Evolutionary conservation across 257 asterid genomes (phyloP), one percentile per base, ranked within the genome.

Genomic region (Petunia secreta): DNA sequence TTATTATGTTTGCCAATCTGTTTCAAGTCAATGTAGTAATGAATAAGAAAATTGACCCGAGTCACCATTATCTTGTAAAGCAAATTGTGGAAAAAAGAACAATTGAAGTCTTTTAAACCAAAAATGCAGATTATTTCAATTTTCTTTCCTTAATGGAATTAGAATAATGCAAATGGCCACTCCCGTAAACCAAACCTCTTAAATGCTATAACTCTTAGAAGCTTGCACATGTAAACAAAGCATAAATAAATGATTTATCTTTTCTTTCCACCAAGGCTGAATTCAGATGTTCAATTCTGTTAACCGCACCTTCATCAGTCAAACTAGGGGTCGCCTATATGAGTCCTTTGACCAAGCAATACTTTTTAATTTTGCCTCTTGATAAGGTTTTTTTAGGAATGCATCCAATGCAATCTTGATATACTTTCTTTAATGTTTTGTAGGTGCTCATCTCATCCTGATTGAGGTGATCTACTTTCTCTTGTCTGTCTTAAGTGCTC

Each of bases 21-120:
- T 69, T 46, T 69, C 77, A 44, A 46, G 59, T 46, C 77, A 69
- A 69, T 46, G 77, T 44, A 48, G 41, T 69, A 25, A 48, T 10
- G 59, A 68, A 69, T 46, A 69, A 25, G 40, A 69, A 69, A 69
- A 44, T 11, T 46, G 43, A 69, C 10, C 54, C 77, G 16, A 46
- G 7, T 10, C 46, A 9, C 16, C 46, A 25, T 44, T 44, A 16
- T 44, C 46, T 69, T 69, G 59, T 25, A 9, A 9, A 69, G 58
- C 5, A 36, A 46, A 25, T 25, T 46, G 58, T 46, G 2, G 41
- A 25, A 69, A 69, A 13, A 37, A 69, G 41, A 44, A 44, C 59
- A 25, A 25, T 25, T n/a, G 16, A 69, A 69, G 77, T 34, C 43
- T 69, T 46, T 46, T 1, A 16, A 9, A 41, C 39, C 4, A 41